Conservation (phyloP, 2,329 filamentous ascomycete species). For the Ceratocystis smalleyi region DNA sequence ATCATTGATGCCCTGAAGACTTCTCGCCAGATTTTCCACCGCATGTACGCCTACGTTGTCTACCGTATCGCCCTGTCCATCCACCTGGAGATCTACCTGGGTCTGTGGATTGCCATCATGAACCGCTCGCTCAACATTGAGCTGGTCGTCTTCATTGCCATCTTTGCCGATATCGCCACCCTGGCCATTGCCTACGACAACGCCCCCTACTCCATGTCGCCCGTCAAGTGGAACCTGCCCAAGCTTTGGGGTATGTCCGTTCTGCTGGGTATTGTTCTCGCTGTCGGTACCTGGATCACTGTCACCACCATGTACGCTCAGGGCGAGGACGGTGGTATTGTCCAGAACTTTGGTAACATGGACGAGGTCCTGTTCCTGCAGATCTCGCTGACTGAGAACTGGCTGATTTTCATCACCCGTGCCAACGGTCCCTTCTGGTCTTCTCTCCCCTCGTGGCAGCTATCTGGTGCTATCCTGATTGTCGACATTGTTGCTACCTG, state of each 20-base stretch:
- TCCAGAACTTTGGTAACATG: constrained; percentile 72
- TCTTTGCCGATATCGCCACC: constrained; percentile 85
- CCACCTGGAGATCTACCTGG: constrained; percentile 81
- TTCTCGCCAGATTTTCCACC: constrained; percentile 87
- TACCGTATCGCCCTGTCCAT: constrained; percentile 88
- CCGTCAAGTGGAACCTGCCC: constrained; percentile 89
- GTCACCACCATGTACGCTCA: constrained; percentile 65
- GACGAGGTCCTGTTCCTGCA: constrained; percentile 78
- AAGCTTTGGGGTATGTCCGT: constrained; percentile 85
- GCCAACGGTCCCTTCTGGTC: constrained; percentile 88
- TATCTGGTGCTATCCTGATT: constrained; percentile 58
- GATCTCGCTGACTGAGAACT: constrained; percentile 84
- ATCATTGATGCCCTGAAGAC: constrained; percentile 90
- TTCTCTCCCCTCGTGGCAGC: constrained; percentile 73
- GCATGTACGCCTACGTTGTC: constrained; percentile 91
- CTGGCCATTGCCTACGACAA: constrained; percentile 89
- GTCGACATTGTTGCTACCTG: constrained; percentile 75
- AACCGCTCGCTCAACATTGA: constrained; percentile 74
- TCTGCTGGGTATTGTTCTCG: constrained; percentile 64
- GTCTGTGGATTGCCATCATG: constrained; percentile 78
- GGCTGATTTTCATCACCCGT: constrained; percentile 92
- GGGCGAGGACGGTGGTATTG: constrained; percentile 60
- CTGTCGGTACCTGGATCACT: constrained; percentile 74
- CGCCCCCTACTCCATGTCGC: constrained; percentile 68
- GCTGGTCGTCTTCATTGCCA: constrained; percentile 83